Conservation (phyloP, 2,329 filamentous ascomycete genomes). For the Colletotrichum sp. region DNA sequence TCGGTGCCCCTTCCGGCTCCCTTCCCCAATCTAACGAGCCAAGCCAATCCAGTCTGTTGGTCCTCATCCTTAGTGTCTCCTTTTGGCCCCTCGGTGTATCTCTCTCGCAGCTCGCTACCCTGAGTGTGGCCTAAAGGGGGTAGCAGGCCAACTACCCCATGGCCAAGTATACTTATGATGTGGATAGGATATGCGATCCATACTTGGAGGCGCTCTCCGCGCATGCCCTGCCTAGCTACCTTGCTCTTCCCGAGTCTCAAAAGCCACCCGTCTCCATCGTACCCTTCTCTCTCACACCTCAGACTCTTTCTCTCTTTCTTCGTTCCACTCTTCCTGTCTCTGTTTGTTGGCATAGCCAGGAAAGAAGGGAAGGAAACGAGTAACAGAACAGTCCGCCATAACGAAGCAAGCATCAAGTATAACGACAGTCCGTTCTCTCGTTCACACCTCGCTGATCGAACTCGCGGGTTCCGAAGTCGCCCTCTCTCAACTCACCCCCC, state of each 20-base stretch:
- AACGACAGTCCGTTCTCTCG: not conserved
- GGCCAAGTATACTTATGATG: not conserved
- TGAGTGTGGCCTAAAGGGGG: constrained; percentile 10
- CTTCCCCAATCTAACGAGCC: constrained; percentile 24
- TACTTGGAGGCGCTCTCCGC: constrained; percentile 14
- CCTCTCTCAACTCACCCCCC: constrained; percentile 5
- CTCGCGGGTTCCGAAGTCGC: not conserved
- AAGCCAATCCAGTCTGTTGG: constrained; percentile 25
- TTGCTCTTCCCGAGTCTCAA: constrained; percentile 6
- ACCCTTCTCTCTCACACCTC: not conserved
- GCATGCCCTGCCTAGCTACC: constrained; percentile 1
- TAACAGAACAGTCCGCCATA: not conserved
- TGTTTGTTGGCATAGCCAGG: not conserved
- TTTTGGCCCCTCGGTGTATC: constrained; percentile 23
- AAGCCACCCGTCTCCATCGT: constrained; percentile 19
- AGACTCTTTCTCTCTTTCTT: not conserved
- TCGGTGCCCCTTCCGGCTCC: constrained; percentile 25
- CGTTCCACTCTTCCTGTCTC: not conserved
- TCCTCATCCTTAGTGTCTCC: constrained; percentile 21
- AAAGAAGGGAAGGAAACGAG: not conserved
- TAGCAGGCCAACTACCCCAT: not conserved
- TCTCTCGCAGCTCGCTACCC: constrained; percentile 23
- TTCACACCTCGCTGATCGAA: not conserved
- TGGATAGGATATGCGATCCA: constrained; percentile 3
- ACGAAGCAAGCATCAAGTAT: not conserved